phyloP scores from a whole-genome alignment of 345 rosid genomes.

The Arabidopsis arenosa region DNA sequence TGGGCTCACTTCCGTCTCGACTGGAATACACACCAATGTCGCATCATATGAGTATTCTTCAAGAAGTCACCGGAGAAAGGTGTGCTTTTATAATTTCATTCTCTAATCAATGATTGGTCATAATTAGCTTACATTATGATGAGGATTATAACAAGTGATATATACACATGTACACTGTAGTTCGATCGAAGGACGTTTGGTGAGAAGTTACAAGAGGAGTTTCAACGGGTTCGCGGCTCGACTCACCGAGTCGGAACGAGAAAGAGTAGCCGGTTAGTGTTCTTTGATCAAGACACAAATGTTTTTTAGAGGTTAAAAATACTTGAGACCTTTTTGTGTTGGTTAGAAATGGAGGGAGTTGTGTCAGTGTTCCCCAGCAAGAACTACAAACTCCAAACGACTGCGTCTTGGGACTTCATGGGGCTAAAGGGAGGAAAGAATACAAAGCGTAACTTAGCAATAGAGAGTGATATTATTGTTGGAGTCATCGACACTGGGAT shows the following conservation, averaged over 20 bases:
- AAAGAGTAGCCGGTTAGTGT: constrained; percentile 49
- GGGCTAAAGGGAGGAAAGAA: constrained; percentile 46
- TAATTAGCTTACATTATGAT: background rate
- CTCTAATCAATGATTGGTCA: background rate
- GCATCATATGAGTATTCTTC: constrained; percentile 5
- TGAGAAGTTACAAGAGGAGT: constrained; percentile 61
- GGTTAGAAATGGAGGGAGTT: constrained; percentile 48
- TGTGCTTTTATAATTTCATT: background rate
- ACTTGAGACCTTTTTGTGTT: background rate
- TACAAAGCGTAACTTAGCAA: background rate
- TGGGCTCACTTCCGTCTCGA: constrained; percentile 48
- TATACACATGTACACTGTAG: constrained; percentile 17
- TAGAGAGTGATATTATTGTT: constrained; percentile 49
- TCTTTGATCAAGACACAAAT: background rate
- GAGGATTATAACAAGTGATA: background rate
- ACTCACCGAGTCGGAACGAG: constrained; percentile 53
- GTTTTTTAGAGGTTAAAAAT: background rate
- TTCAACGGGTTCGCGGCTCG: constrained; percentile 68
- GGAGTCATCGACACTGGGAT: constrained; percentile 55
- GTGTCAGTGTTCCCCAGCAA: constrained; percentile 56
- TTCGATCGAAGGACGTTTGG: constrained; percentile 34
- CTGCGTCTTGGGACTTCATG: constrained; percentile 61
- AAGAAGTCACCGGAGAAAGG: constrained; percentile 21
- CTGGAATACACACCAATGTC: constrained; percentile 35
- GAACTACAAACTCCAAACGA: constrained; percentile 47